Conservation (phyloP, 2,329 filamentous ascomycete genomes). For the Exophiala sp. region DNA sequence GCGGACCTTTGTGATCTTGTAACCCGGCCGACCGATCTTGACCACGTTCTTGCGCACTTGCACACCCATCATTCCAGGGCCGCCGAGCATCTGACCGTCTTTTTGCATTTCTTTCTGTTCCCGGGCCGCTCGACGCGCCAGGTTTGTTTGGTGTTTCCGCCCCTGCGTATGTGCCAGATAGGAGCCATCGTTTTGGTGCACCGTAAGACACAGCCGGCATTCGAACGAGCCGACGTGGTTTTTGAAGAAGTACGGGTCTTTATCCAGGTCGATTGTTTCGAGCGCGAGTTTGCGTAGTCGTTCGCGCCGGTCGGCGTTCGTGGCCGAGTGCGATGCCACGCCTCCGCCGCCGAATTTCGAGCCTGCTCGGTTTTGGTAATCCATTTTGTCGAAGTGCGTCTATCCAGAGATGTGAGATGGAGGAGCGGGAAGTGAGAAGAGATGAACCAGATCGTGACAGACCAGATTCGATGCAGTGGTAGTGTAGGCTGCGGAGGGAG, state of each 20-base stretch:
- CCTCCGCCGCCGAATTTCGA: slow-evolving; percentile 98
- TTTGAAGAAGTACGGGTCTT: slow-evolving; percentile 99
- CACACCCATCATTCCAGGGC: slow-evolving; percentile 62
- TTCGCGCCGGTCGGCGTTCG: slow-evolving; percentile 94
- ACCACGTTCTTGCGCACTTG: slow-evolving; percentile 76
- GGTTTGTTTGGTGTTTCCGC: slow-evolving; percentile 97
- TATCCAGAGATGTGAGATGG: background rate
- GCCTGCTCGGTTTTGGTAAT: slow-evolving; percentile 85
- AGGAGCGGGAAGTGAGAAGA: too few species aligned
- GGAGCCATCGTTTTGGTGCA: slow-evolving; percentile 97
- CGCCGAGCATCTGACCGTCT: slow-evolving; percentile 57
- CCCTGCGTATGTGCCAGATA: slow-evolving; percentile 98
- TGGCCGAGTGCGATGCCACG: slow-evolving; percentile 86
- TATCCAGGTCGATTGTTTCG: slow-evolving; percentile 97
- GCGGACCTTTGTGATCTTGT: slow-evolving; percentile 94
- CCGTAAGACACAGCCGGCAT: slow-evolving; percentile 91
- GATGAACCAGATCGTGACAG: too few species aligned
- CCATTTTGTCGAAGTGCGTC: slow-evolving; percentile 40
- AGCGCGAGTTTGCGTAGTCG: slow-evolving; percentile 95
- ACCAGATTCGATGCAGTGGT: too few species aligned
- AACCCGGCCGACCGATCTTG: slow-evolving; percentile 93
- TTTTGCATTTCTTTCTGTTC: slow-evolving; percentile 82
- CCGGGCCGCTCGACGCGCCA: slow-evolving; percentile 88
- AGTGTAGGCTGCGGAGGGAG: too few species aligned
- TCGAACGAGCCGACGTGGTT: slow-evolving; percentile 98